A percentile compares a stretch with the other conserved stretches of the same genome.
Conservation (phyloP, 495 filamentous ascomycete genomes). For the Penicillium riverlandense region DNA sequence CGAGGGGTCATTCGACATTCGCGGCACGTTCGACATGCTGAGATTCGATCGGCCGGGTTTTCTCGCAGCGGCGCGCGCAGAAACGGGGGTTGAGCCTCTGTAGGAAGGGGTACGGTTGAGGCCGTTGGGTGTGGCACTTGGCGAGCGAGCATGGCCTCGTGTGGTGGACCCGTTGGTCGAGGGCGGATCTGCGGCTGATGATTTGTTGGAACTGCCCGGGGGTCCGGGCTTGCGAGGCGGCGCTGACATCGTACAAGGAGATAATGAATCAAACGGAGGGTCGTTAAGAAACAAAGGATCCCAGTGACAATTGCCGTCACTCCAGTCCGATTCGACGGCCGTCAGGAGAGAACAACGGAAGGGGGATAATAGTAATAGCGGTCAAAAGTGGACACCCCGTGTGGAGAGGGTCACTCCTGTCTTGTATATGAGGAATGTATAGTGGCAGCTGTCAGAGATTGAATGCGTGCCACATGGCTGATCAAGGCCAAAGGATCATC, state of each 20-base stretch:
- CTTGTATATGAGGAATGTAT: constrained; percentile 9
- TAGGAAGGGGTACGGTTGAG: constrained; percentile 35
- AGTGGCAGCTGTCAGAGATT: constrained; percentile 18
- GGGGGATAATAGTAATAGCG: constrained; percentile 17
- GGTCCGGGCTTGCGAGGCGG: constrained; percentile 38
- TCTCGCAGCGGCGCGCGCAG: constrained; percentile 60
- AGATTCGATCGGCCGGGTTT: constrained; percentile 53
- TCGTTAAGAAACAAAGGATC: too few relatives aligned
- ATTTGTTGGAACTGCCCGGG: constrained; percentile 32
- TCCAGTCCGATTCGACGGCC: neutral
- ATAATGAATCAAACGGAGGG: too few relatives aligned
- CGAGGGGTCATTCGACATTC: constrained; percentile 49
- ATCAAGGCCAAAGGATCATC: constrained; percentile 14
- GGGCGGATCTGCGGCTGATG: constrained; percentile 27
- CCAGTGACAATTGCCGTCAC: too few relatives aligned
- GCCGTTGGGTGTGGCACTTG: constrained; percentile 32
- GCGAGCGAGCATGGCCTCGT: constrained; percentile 37
- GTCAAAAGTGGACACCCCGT: constrained; percentile 23
- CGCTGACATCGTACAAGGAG: constrained; percentile 33
- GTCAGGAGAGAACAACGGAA: neutral
- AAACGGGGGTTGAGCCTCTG: constrained; percentile 51
- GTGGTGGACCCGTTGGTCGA: constrained; percentile 30
- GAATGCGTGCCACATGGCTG: constrained; percentile 20
- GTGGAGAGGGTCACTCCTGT: constrained; percentile 6
- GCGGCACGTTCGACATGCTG: constrained; percentile 48